phyloP scores from a whole-genome alignment of 2,329 filamentous ascomycete species.

The Sclerotinia subarctica region DNA sequence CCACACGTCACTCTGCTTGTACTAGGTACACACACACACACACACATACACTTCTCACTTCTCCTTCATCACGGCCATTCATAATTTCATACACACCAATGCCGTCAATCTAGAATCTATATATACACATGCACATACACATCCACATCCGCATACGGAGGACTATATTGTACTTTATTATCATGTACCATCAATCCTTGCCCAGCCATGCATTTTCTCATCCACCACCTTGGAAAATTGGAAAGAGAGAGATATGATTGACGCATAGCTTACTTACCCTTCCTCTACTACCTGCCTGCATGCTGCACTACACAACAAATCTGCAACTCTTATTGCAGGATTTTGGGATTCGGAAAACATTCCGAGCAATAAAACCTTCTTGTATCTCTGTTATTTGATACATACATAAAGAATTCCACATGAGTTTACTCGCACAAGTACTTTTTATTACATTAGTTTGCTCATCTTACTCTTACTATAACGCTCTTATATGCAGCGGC shows the following conservation, averaged over 20 bases:
- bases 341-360: slow-evolving; percentile 5
- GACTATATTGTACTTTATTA: too few relatives aligned
- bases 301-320: not conserved
- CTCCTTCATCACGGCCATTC: not conserved
- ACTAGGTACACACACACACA: not conserved
- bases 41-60: not conserved
- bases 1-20: not conserved
- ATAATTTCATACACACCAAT: not conserved
- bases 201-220: not conserved
- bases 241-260: not conserved
- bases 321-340: slow-evolving; percentile 10
- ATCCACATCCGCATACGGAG: not conserved
- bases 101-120: not conserved
- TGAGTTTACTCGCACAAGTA: slow-evolving; percentile 6
- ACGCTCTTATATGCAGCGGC: slow-evolving; percentile 16
- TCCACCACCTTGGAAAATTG: slow-evolving; percentile 4
- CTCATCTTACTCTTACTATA: slow-evolving; percentile 12
- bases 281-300: not conserved
- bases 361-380: slow-evolving; percentile 3
- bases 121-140: not conserved
- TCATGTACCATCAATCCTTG: slow-evolving; percentile 1
- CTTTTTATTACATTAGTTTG: not conserved
- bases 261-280: not conserved
- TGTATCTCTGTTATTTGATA: not conserved
- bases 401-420: slow-evolving; percentile 7